Evolutionary conservation across 2,329 filamentous ascomycete species (phyloP), one percentile per base, ranked within the genome.

Genomic region (Aspergillus sp.): DNA sequence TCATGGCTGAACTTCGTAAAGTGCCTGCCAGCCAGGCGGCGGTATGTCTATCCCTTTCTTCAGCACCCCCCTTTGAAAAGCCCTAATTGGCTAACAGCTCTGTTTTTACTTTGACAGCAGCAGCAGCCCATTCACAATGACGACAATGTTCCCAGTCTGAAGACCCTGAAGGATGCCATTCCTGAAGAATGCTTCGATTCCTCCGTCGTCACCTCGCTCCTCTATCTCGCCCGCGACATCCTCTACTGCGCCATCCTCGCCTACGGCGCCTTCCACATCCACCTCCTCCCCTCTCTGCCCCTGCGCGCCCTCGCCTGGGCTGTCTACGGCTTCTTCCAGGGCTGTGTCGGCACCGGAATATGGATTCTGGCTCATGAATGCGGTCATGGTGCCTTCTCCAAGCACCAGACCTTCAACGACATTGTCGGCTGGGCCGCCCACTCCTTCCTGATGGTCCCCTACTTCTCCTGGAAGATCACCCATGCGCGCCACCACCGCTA

Each of bases 341-440:
- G 88, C 54, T 82, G 88, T 28, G 77, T 89, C 66, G 85, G 86
- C 72, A 89, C 87, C 3, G 88, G 88, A 3, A 77, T 91, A 67
- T 91, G 88, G 89, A 87, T 89, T 65, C 78, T 90, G 43, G 88
- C 85, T 15, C 89, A 91, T 72, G 89, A 91, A 74, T 88, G 85
- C 72, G 89, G 89, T 55, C 89, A 91, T 73, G 85, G 85, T 17
- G 87, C 87, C 51, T 88, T 91, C 73, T 88, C 85, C n/a, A 73
- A 77, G 21, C 80, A 84, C 73, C 77, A 77, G 51, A 71, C 67
- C 32, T 70, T 89, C 64, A 90, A 90, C 73, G 82, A 89, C 69
- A 72, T 81, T 15, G 78, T 87, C 58, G 89, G 89, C 61, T 89
- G 87, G 80, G 72, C 83, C 52, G 75, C 87, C n/a, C 89, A 91